phyloP scores from a whole-genome alignment of 2,329 filamentous ascomycete genomes.

The Daldinia sp. region DNA sequence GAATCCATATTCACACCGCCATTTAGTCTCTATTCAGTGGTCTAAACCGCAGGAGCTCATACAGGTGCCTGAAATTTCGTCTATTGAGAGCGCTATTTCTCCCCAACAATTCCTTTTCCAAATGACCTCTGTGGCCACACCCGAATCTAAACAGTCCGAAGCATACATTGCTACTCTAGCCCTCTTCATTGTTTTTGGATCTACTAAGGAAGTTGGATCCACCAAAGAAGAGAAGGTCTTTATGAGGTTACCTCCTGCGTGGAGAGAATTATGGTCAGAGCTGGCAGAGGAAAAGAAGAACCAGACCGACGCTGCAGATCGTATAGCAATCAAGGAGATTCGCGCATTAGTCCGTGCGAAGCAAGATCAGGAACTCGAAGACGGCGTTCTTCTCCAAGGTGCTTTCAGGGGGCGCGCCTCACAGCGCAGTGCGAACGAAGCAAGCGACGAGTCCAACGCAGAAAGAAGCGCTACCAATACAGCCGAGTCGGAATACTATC shows the following conservation, averaged over 20 bases:
- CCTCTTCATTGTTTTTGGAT: constrained; percentile 81
- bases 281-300: constrained; percentile 75
- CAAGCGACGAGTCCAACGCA: constrained; percentile 56
- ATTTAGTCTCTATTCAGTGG: constrained; percentile 80
- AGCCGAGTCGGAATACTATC: constrained; percentile 58
- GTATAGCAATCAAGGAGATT: constrained; percentile 71
- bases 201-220: constrained; percentile 78
- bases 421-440: constrained; percentile 57
- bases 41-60: constrained; percentile 71
- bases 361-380: constrained; percentile 73
- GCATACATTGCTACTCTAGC: constrained; percentile 83
- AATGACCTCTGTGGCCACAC: constrained; percentile 78
- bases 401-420: constrained; percentile 73
- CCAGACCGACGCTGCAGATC: constrained; percentile 74
- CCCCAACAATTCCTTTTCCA: constrained; percentile 69
- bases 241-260: constrained; percentile 77
- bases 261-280: constrained; percentile 87
- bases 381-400: constrained; percentile 78
- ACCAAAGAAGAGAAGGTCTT: constrained; percentile 87
- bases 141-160: constrained; percentile 83
- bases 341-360: constrained; percentile 74
- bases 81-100: constrained; percentile 56
- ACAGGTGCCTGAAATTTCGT: constrained; percentile 49
- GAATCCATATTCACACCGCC: constrained; percentile 77
- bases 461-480: constrained; percentile 54